phyloP scores from a whole-genome alignment of 345 rosid genomes.

The Lenwebbia sp. region DNA sequence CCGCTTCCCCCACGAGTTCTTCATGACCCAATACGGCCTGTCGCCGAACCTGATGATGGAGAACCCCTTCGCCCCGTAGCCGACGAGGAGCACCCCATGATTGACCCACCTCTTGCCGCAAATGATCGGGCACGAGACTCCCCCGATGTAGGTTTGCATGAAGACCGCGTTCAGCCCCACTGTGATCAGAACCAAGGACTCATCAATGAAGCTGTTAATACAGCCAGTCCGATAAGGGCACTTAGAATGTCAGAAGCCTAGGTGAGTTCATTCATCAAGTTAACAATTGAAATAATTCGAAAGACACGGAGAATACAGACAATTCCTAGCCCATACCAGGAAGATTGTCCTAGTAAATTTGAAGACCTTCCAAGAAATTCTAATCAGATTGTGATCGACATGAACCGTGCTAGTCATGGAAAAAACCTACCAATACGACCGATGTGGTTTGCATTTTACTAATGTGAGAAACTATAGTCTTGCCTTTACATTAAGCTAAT shows the following conservation, averaged over 20 bases:
- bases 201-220: neutral
- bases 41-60: constrained; percentile 58
- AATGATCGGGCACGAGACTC: constrained; percentile 82
- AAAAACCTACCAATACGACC: neutral
- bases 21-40: constrained; percentile 77
- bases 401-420: neutral
- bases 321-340: neutral
- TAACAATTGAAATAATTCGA: neutral
- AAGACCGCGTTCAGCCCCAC: constrained; percentile 73
- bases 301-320: neutral
- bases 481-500: neutral
- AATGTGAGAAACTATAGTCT: neutral
- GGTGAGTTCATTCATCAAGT: neutral
- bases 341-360: neutral
- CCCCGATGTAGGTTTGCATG: constrained; percentile 90
- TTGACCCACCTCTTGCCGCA: constrained; percentile 60
- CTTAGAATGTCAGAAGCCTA: neutral
- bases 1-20: constrained; percentile 79
- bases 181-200: neutral
- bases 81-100: constrained; percentile 75
- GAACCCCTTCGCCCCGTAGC: constrained; percentile 70
- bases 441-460: neutral
- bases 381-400: neutral
- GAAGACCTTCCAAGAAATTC: neutral
- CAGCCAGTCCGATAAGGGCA: neutral